Evolutionary conservation across 1,284 basidiomycete genomes (phyloP).

Genomic region (Wallemia ichthyophaga): DNA sequence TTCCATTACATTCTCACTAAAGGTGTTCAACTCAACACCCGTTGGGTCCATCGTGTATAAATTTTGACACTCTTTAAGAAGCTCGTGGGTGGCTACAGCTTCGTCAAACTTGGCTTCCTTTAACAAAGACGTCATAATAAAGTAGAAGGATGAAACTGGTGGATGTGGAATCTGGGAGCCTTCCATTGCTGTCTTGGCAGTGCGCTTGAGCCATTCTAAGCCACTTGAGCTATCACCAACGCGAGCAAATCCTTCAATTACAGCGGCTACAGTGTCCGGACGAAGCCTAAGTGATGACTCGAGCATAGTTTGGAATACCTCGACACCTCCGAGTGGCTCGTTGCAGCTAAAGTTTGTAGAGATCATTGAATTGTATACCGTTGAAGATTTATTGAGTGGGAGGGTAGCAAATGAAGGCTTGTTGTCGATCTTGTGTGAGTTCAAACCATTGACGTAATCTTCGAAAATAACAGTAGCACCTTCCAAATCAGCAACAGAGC

Average conservation of each 20-base stretch:
- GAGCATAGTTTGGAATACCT: constrained; percentile 42
- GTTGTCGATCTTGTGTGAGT: constrained; percentile 12
- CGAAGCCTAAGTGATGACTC: constrained; percentile 7
- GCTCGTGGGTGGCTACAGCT: not conserved
- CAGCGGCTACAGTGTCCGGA: constrained; percentile 9
- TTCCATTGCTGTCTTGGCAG: not conserved
- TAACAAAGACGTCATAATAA: not conserved
- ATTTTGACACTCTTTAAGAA: not conserved
- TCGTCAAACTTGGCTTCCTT: not conserved
- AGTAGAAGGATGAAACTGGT: not conserved
- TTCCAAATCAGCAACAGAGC: constrained; percentile 17
- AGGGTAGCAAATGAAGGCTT: constrained; percentile 5
- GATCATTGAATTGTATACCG: constrained; percentile 45
- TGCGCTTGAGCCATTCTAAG: constrained; percentile 1
- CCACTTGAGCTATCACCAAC: not conserved
- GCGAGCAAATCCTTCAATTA: constrained; percentile 16
- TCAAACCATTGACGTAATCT: constrained; percentile 24
- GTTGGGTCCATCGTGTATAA: not conserved
- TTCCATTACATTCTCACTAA: not conserved
- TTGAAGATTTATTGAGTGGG: constrained; percentile 11
- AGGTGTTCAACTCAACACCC: not conserved
- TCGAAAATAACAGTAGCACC: constrained; percentile 36
- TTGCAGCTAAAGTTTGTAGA: constrained; percentile 37
- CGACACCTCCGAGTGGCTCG: constrained; percentile 31
- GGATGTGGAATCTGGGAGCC: not conserved